A percentile compares a stretch with the other conserved stretches of the same genome.
These are phyloP conservation scores for Citropsis articulata DNA, from an alignment of 345 rosid genomes.

Conservation along the genomic window DNA sequence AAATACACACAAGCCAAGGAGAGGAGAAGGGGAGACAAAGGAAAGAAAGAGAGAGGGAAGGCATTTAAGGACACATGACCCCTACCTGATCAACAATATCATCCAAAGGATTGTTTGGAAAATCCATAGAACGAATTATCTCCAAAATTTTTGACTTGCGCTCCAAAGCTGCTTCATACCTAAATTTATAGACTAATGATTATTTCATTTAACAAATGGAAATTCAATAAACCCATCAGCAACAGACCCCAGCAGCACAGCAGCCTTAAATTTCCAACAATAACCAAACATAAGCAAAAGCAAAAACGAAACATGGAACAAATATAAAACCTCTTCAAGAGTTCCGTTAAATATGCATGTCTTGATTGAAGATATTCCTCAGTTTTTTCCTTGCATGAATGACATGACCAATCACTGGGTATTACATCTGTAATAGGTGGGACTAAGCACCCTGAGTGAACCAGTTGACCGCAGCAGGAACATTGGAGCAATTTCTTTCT, in stretches of 20 bases:
- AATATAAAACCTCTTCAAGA: constrained; percentile 60
- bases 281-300: background rate
- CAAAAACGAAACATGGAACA: constrained; percentile 8
- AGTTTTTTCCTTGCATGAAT: constrained; percentile 95
- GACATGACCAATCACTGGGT: constrained; percentile 85
- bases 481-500: constrained; percentile 91
- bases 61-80: background rate
- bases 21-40: background rate
- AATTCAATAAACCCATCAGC: constrained; percentile 10
- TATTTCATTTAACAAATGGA: constrained; percentile 2
- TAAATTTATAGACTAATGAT: constrained; percentile 24
- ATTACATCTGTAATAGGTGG: constrained; percentile 73
- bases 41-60: background rate
- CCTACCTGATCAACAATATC: constrained; percentile 93
- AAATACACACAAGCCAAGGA: background rate
- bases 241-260: background rate
- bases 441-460: constrained; percentile 82
- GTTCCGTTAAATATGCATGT: constrained; percentile 58
- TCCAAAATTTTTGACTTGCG: constrained; percentile 88
- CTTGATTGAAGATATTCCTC: constrained; percentile 84
- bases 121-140: constrained; percentile 79
- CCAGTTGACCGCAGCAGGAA: constrained; percentile 86
- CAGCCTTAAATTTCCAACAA: background rate
- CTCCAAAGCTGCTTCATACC: constrained; percentile 86
- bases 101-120: constrained; percentile 98